Base-by-base conservation (phyloP, 139 green algal species). In the Eudorina sp. region DNA sequence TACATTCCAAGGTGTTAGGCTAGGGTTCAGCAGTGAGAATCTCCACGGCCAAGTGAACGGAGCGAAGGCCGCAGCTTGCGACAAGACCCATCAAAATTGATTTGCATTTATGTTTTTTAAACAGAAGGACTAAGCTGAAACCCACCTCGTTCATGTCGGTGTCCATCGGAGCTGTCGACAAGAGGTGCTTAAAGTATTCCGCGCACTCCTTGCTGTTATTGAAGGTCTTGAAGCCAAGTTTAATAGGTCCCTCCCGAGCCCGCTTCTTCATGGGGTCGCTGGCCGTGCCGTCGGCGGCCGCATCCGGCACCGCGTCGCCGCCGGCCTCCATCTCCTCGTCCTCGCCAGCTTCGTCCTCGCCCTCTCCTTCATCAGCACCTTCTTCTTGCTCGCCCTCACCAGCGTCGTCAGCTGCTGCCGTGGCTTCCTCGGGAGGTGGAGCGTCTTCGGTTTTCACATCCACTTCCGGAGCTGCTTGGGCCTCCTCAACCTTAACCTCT, bases 111-210 rank as follows among this genome's bases (percentile, higher is more conserved):
- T n/a, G n/a, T n/a, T n/a, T n/a, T n/a, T n/a, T n/a, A n/a, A n/a
- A n/a, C n/a, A n/a, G n/a, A n/a, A n/a, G n/a, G n/a, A n/a, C n/a
- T n/a, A n/a, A n/a, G n/a, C n/a, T n/a, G n/a, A n/a, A 21, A 58
- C 83, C 0, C 75, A 96, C 94, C 88, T 97, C 95, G 81, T 97
- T 97, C 14, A 97, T 72, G 69, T 93, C 90, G 72, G 93, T 88
- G 53, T 93, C 79, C 18, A 89, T 87, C 8, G 74, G 84, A 9
- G 90, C 40, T 3, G 73, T 70, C 23, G 25, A 53, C 4, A 96
- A 80, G 6, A 97, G 68, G 36, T 85, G 14, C 29, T 84, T 77
- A 53, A 93, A 95, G 90, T 95, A 97, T 0, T 75, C 48, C 4
- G 62, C 53, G 4, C 80, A 73, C 18, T 91, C 88, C 8, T 76